Base-by-base conservation (phyloP, 176 grass and related monocot genomes). In the Bromus sterilis region DNA sequence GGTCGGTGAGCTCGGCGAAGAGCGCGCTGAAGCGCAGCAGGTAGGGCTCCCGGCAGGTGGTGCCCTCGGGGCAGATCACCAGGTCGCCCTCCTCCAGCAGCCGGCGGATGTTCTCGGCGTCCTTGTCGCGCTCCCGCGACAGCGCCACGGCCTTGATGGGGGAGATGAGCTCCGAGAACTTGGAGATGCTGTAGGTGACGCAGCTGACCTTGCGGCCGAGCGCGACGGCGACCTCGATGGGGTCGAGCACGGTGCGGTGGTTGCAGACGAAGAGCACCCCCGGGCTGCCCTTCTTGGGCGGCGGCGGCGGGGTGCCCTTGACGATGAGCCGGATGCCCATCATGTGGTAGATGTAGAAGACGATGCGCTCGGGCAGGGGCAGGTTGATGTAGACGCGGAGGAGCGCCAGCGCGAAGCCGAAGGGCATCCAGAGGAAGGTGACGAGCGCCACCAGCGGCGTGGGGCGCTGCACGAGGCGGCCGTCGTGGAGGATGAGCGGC, bases 161-260 rank as follows among this genome's bases (percentile, higher is more conserved):
- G 32, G 95, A 95, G 86, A 98, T 95, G 79, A 98, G 86, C 87
- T 98, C 92, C 16, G 95, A 95, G 81, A 98, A 95, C 81, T 88
- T 93, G 88, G 90, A 93, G 82, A 98, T 98, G 92, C 92, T 95
- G 86, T 98, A 98, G 18, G 95, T 98, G 44, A 98, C 95, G 81
- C 92, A 95, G 78, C 92, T 95, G 7, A 98, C 85, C 89, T 95
- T 98, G 83, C 95, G 95, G 75, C 92, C 86, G 36, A 98, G 90
- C 15, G 92, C 90, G 58, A 93, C 90, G 73, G 92, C 88, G 14
- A 91, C 80, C 70, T 95, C 88, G 7, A 98, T 35, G 4, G 95
- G 95, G 56, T 98, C 95, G 14, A 98, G 90, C 80, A 98, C 64
- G 30, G 90, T 95, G 58, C 95, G 95, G 88, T 98, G 95, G 84